Evolutionary conservation across 2,329 filamentous ascomycete genomes (phyloP).

Genomic region (Talaromyces sp.): DNA sequence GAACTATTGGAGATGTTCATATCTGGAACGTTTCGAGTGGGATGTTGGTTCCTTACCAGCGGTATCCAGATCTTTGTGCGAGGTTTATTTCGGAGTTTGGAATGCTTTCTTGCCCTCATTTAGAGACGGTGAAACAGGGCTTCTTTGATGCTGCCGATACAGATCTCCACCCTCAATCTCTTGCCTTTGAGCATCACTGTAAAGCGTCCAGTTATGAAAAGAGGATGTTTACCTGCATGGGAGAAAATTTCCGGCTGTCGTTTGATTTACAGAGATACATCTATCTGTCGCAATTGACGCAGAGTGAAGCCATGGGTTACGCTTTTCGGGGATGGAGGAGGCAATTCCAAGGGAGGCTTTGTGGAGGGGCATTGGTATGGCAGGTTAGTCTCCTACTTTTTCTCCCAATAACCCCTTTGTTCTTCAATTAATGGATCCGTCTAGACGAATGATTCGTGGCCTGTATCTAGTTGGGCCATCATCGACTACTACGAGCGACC

Average conservation of each 20-base stretch:
- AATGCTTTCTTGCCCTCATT: slow-evolving; percentile 71
- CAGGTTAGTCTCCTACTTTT: slow-evolving; percentile 20
- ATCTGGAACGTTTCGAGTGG: slow-evolving; percentile 64
- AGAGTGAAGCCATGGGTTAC: slow-evolving; percentile 51
- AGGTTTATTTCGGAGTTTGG: slow-evolving; percentile 85
- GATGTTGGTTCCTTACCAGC: slow-evolving; percentile 68
- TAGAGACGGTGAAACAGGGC: slow-evolving; percentile 57
- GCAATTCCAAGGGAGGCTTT: slow-evolving; percentile 43
- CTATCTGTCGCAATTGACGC: slow-evolving; percentile 55
- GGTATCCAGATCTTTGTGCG: slow-evolving; percentile 62
- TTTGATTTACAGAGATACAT: slow-evolving; percentile 35
- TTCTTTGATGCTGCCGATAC: slow-evolving; percentile 62
- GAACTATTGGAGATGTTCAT: slow-evolving; percentile 76
- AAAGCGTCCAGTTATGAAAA: slow-evolving; percentile 78
- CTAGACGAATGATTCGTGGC: slow-evolving; percentile 55
- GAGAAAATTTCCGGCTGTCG: slow-evolving; percentile 39
- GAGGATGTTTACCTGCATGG: slow-evolving; percentile 66
- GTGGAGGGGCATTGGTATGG: slow-evolving; percentile 27
- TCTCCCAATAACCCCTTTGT: background rate
- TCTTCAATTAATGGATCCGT: background rate
- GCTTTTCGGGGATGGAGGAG: slow-evolving; percentile 44
- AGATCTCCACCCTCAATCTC: slow-evolving; percentile 69
- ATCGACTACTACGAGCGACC: slow-evolving; percentile 58
- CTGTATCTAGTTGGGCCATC: slow-evolving; percentile 58
- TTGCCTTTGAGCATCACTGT: slow-evolving; percentile 83